These are phyloP conservation scores for Neonothopanus nambi DNA, from an alignment of 1,284 basidiomycete species.

Conservation along the genomic window DNA sequence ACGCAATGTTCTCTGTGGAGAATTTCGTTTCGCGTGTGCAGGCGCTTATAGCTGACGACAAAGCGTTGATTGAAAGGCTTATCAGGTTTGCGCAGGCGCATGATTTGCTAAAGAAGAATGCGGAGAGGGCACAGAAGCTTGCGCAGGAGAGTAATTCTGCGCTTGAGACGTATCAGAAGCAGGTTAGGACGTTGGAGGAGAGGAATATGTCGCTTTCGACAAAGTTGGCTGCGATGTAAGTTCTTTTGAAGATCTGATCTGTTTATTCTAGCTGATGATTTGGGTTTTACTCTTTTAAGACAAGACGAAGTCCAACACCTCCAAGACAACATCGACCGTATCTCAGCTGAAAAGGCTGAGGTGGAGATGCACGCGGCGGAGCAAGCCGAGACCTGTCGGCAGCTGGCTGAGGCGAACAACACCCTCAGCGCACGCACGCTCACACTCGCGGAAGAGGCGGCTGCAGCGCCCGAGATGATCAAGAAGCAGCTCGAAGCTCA, in stretches of 20 bases:
- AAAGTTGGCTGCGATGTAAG: slow-evolving; percentile 57
- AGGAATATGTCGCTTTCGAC: slow-evolving; percentile 56
- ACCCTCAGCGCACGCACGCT: slow-evolving; percentile 71
- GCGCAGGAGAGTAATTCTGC: slow-evolving; percentile 77
- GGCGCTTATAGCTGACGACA: slow-evolving; percentile 79
- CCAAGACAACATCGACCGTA: slow-evolving; percentile 60
- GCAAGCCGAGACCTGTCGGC: slow-evolving; percentile 68
- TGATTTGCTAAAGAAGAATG: slow-evolving; percentile 87
- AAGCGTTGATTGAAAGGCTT: slow-evolving; percentile 78
- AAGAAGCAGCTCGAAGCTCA: slow-evolving; percentile 58
- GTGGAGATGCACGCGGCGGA: slow-evolving; percentile 70
- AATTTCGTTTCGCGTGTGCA: slow-evolving; percentile 76
- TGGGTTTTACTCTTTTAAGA: slow-evolving; percentile 36
- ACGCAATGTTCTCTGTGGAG: slow-evolving; percentile 61
- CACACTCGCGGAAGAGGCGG: slow-evolving; percentile 75
- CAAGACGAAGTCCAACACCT: slow-evolving; percentile 70
- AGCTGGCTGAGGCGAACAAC: slow-evolving; percentile 78
- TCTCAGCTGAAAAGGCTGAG: slow-evolving; percentile 62
- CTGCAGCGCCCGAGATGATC: slow-evolving; percentile 55
- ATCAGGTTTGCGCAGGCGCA: slow-evolving; percentile 84
- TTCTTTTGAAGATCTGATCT: slow-evolving; percentile 21
- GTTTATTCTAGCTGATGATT: background rate
- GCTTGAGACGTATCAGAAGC: slow-evolving; percentile 86
- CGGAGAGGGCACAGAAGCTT: slow-evolving; percentile 85
- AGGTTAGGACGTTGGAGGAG: slow-evolving; percentile 79